Evolutionary conservation across 2,329 filamentous ascomycete species (phyloP).

Genomic region (Geosmithia morbida): DNA sequence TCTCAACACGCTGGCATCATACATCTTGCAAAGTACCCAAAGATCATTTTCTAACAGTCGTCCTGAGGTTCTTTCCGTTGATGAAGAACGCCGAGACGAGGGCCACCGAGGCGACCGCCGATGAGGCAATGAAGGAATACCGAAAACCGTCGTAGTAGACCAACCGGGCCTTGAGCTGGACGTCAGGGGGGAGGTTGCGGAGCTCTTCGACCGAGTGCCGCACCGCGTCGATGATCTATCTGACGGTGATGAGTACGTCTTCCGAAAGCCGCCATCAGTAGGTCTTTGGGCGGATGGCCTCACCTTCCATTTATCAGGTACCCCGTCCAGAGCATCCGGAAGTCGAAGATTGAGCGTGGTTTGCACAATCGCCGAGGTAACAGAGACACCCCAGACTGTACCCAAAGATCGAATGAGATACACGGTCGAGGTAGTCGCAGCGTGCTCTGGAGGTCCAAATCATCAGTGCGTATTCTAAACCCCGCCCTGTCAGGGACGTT

Average conservation of each 20-base stretch:
- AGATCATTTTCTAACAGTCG: not conserved
- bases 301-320: slow-evolving; percentile 45
- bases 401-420: slow-evolving; percentile 51
- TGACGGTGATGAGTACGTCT: not conserved
- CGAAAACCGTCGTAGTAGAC: slow-evolving; percentile 46
- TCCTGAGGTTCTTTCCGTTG: not conserved
- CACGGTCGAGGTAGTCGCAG: slow-evolving; percentile 45
- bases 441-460: slow-evolving; percentile 31
- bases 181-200: slow-evolving; percentile 35
- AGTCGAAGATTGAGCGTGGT: slow-evolving; percentile 42
- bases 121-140: slow-evolving; percentile 40
- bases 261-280: not conserved
- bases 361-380: slow-evolving; percentile 48
- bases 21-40: not conserved
- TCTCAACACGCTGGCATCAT: no score
- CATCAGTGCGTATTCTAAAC: not conserved
- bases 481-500: slow-evolving; percentile 7
- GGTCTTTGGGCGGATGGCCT: slow-evolving; percentile 11
- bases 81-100: slow-evolving; percentile 11
- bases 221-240: slow-evolving; percentile 44
- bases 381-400: slow-evolving; percentile 49
- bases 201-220: slow-evolving; percentile 45
- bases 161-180: slow-evolving; percentile 38
- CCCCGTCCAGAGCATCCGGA: slow-evolving; percentile 34
- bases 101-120: slow-evolving; percentile 32